Percentiles rank a stretch among this genome's conserved stretches.
phyloP scores from a whole-genome alignment of 139 green algal species.

The Ettlia oleoabundans region DNA sequence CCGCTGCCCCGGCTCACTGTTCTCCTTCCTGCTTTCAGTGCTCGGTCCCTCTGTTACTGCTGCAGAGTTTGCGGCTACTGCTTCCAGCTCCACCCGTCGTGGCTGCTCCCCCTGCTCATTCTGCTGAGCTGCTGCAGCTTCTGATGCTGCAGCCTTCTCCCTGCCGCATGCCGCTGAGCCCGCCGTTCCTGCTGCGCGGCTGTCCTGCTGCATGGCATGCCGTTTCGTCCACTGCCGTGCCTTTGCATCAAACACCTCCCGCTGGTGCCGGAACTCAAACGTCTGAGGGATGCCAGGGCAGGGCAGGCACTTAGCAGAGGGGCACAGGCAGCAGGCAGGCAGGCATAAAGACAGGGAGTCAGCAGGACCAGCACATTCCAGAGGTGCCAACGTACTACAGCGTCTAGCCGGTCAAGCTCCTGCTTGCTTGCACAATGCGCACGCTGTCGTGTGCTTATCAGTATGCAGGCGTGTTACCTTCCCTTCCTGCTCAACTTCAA shows the following conservation, averaged over 20 bases:
- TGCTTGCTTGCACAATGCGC: too few relatives aligned
- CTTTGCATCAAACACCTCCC: conserved; percentile 48
- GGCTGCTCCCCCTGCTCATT: neutral
- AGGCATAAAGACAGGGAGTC: too few relatives aligned
- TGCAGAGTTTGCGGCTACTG: neutral
- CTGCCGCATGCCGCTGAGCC: neutral
- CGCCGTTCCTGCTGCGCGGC: neutral
- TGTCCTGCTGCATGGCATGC: conserved; percentile 16
- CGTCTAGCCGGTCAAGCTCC: too few relatives aligned
- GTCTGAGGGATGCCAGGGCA: conserved; percentile 36
- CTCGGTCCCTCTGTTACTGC: too few relatives aligned
- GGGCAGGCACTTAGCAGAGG: neutral
- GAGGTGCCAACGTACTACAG: too few relatives aligned
- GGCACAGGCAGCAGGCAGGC: neutral
- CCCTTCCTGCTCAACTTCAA: neutral
- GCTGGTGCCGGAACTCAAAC: conserved; percentile 48
- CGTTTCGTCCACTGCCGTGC: conserved; percentile 42
- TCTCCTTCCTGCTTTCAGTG: neutral
- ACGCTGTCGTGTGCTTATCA: too few relatives aligned
- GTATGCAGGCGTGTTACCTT: neutral
- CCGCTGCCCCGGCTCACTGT: neutral
- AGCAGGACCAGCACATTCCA: too few relatives aligned
- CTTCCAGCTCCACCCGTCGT: neutral
- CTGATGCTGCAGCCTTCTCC: neutral
- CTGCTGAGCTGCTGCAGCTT: neutral